A percentile compares a stretch with the other conserved stretches of the same genome.
phyloP scores from a whole-genome alignment of 257 asterid species.

The Solanum chmielewskii region DNA sequence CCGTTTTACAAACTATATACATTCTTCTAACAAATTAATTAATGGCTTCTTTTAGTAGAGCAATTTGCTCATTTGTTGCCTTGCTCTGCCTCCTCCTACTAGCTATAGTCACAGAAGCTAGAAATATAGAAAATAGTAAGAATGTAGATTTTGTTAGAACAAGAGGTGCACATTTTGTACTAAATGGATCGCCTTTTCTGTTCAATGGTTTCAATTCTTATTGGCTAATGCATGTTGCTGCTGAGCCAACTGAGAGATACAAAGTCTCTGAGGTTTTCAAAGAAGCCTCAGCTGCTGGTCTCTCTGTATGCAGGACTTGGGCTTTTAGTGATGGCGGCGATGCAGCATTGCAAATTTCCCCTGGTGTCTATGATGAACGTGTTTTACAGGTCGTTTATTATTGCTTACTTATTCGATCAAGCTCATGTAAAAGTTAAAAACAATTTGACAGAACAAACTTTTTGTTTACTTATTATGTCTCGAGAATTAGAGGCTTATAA shows the following conservation, averaged over 20 bases:
- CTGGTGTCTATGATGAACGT: constrained; percentile 31
- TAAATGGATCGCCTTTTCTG: constrained; percentile 14
- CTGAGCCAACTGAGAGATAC: constrained; percentile 24
- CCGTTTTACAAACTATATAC: neutral
- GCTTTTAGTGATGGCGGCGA: constrained; percentile 40
- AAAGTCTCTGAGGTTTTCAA: constrained; percentile 29
- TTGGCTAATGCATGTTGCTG: constrained; percentile 45
- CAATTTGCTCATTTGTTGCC: neutral
- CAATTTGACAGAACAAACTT: neutral
- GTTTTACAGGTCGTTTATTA: constrained; percentile 5
- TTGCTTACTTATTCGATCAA: neutral
- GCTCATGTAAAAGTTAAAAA: neutral
- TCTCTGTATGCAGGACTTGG: constrained; percentile 41
- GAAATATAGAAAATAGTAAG: neutral
- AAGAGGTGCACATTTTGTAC: constrained; percentile 17
- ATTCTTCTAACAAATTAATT: neutral
- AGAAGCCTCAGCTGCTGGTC: constrained; percentile 29
- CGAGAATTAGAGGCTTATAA: neutral
- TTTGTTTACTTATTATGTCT: neutral
- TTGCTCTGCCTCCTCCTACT: neutral
- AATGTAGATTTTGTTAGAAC: constrained; percentile 10
- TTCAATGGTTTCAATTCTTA: constrained; percentile 50
- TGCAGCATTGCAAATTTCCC: constrained; percentile 36
- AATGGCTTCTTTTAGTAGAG: neutral
- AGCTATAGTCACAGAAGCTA: neutral